These are phyloP conservation scores for Acer negundo DNA, from an alignment of 345 rosid species.

Conservation along the genomic window DNA sequence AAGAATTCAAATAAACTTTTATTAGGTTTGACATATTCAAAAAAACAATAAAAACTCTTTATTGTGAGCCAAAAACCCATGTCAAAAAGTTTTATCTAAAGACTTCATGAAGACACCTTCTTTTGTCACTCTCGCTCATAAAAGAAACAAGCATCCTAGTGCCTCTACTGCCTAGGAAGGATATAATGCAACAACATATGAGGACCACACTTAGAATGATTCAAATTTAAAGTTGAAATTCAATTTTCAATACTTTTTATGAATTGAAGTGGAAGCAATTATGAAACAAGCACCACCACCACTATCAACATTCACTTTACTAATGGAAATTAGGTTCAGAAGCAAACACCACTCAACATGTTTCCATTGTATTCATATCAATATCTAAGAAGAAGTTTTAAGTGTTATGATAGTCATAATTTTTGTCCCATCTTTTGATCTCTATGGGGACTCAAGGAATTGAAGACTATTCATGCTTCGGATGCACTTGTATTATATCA, in stretches of 20 bases:
- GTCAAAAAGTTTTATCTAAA: too few species aligned
- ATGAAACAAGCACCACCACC: conserved; percentile 1
- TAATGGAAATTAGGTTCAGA: neutral
- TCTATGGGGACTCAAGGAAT: neutral
- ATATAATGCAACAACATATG: neutral
- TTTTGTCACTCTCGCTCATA: too few species aligned
- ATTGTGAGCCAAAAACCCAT: too few species aligned
- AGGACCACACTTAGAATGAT: neutral
- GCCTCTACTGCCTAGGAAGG: too few species aligned
- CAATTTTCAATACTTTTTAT: neutral
- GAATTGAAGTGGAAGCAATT: conserved; percentile 2
- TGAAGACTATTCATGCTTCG: too few species aligned
- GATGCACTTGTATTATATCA: too few species aligned
- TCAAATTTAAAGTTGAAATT: neutral
- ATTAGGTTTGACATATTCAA: too few species aligned
- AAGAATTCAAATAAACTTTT: too few species aligned
- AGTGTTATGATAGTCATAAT: neutral
- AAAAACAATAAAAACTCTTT: too few species aligned
- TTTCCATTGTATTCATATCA: neutral
- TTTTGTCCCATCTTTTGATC: neutral
- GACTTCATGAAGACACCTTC: too few species aligned
- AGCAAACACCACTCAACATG: neutral
- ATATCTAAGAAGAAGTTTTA: neutral
- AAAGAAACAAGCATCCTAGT: too few species aligned
- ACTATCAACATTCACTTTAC: neutral